Evolutionary conservation across 495 filamentous ascomycete genomes (phyloP).

Genomic region (Hypoxylon trugodes): DNA sequence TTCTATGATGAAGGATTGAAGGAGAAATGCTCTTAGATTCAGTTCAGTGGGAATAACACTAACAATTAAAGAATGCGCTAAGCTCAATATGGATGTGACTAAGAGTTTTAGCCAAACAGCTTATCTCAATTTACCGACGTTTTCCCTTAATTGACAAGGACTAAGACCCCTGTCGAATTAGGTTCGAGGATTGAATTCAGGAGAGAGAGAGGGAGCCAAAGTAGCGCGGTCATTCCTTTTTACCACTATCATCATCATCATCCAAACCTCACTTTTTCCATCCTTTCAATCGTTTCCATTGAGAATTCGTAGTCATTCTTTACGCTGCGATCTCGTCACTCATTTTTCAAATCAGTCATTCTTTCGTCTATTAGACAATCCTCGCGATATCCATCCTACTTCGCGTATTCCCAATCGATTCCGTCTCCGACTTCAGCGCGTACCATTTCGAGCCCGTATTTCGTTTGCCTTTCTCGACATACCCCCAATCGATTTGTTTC

Average conservation of each 20-base stretch:
- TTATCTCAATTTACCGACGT: conserved; percentile 17
- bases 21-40: too few species aligned
- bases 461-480: conserved; percentile 21
- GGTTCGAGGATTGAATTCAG: conserved; percentile 33
- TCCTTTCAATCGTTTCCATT: conserved; percentile 7
- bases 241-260: conserved; percentile 23
- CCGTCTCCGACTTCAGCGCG: conserved; percentile 23
- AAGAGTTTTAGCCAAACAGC: background rate
- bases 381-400: background rate
- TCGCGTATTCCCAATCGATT: conserved; percentile 21
- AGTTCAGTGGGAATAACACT: too few species aligned
- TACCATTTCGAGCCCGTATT: conserved; percentile 30
- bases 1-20: too few species aligned
- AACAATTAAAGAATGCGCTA: too few species aligned
- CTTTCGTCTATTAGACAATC: conserved; percentile 21
- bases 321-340: conserved; percentile 41
- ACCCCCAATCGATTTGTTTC: conserved; percentile 19
- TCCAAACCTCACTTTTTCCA: conserved; percentile 7
- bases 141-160: conserved; percentile 38
- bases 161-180: conserved; percentile 12
- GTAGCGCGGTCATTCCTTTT: conserved; percentile 21
- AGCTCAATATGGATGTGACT: background rate
- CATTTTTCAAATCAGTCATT: conserved; percentile 20
- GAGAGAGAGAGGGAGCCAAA: conserved; percentile 8
- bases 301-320: conserved; percentile 40